Base-by-base conservation (phyloP, 1,284 basidiomycete genomes). In the Wallemia mellicola region DNA sequence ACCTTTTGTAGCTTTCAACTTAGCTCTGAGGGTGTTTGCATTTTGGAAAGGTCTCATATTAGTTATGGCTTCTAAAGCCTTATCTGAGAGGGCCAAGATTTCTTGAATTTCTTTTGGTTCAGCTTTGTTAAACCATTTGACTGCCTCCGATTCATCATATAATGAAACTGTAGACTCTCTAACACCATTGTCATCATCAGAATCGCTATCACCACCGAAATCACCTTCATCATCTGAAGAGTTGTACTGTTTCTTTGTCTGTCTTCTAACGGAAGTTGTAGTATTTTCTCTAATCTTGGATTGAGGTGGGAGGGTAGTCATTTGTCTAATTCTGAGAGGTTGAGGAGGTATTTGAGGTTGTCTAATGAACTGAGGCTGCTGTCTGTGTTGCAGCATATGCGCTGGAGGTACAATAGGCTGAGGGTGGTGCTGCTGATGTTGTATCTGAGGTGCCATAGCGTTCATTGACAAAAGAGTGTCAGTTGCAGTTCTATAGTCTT, bases 1-100 rank as follows among this genome's bases (percentile, higher is more conserved):
- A 22, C 91, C 91, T 66, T 88, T 89, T 71, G 86, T 87, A 69
- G 88, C 85, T 59, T 78, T 78, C 14, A 94, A 76, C 68, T 85
- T 89, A 60, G 70, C 69, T 57, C 79, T 80, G 58, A 95, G 73
- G 62, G 92, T 86, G 32, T 83, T 80, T n/a, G 81, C 76, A 24
- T 79, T 77, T 2, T 69, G 67, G 69, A 87, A 99, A 0, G 91
- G 91, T 56, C 92, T 79, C 38, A 89, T 72, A 22, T 76, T 74
- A 61, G 87, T 77, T 64, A 96, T 33, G 61, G 60, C 27, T 48
- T 58, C 28, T 28, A 60, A 17, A 27, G 60, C 28, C 57, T 28
- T 28, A 17, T 26, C 55, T 11, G 55, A 57, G 25, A 27, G 25
- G 24, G 25, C 55, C 17, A 57, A 28, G 7, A 57, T 28, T 17